These are phyloP conservation scores for Curvularia spicifera DNA, from an alignment of 2,329 filamentous ascomycete genomes.

Conservation along the genomic window DNA sequence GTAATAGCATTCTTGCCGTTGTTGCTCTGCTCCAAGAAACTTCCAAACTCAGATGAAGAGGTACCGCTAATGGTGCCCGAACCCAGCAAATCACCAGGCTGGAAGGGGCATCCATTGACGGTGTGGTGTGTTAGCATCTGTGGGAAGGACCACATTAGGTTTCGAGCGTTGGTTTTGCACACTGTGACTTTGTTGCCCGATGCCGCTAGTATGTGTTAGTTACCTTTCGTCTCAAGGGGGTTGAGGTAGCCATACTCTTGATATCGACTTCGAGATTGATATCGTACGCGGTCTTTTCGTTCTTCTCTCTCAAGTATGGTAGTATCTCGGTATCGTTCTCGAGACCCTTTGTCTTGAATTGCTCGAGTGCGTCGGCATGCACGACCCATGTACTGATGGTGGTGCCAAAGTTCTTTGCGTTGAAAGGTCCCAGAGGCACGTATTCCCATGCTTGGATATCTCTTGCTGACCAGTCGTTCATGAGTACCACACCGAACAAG, in stretches of 20 bases:
- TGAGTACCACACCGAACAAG: constrained; percentile 79
- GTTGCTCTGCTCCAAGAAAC: constrained; percentile 73
- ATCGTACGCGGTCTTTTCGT: constrained; percentile 67
- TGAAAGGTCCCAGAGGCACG: constrained; percentile 81
- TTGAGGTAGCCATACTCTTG: constrained; percentile 48
- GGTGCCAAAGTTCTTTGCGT: constrained; percentile 82
- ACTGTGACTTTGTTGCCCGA: constrained; percentile 64
- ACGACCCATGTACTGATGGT: constrained; percentile 82
- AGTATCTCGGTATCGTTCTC: constrained; percentile 62
- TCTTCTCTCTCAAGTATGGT: constrained; percentile 69
- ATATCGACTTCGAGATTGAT: constrained; percentile 73
- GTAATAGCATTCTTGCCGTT: constrained; percentile 70
- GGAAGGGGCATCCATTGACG: constrained; percentile 76
- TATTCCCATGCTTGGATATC: constrained; percentile 88
- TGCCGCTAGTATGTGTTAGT: constrained; percentile 42
- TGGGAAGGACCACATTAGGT: constrained; percentile 81
- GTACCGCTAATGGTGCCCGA: constrained; percentile 79
- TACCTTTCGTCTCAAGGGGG: not conserved
- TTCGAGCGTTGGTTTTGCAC: constrained; percentile 65
- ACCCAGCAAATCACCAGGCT: constrained; percentile 75
- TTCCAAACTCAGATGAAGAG: constrained; percentile 65
- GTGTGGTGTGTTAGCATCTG: constrained; percentile 85
- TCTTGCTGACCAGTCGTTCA: constrained; percentile 88
- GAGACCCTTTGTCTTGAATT: constrained; percentile 64
- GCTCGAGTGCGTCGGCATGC: constrained; percentile 75